Evolutionary conservation across 2,329 filamentous ascomycete species (phyloP).

Genomic region (Fusarium anthophilum): DNA sequence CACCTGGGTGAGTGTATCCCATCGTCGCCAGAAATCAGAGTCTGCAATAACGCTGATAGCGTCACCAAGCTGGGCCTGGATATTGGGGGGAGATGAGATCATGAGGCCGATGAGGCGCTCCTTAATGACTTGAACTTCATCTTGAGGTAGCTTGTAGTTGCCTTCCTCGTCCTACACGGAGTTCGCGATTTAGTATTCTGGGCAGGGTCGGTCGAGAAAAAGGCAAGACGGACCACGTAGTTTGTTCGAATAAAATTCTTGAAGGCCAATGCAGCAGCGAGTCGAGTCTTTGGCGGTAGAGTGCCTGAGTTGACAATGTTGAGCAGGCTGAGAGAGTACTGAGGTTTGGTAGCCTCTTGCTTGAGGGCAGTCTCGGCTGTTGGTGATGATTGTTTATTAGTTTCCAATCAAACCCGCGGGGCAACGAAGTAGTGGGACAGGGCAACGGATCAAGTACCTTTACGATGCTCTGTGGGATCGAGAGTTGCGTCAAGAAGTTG

Average conservation of each 20-base stretch:
- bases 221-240: slow-evolving; percentile 75
- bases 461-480: slow-evolving; percentile 85
- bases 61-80: slow-evolving; percentile 94
- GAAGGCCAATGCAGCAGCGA: slow-evolving; percentile 92
- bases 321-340: slow-evolving; percentile 88
- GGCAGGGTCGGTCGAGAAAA: slow-evolving; percentile 4
- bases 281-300: slow-evolving; percentile 79
- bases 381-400: slow-evolving; percentile 48
- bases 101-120: slow-evolving; percentile 94
- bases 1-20: slow-evolving; percentile 93
- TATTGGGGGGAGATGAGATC: slow-evolving; percentile 86
- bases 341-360: slow-evolving; percentile 81
- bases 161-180: slow-evolving; percentile 82
- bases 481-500: slow-evolving; percentile 91
- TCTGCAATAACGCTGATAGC: slow-evolving; percentile 97
- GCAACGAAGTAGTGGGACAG: slow-evolving; percentile 38
- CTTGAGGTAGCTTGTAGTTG: slow-evolving; percentile 83
- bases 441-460: slow-evolving; percentile 68
- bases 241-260: slow-evolving; percentile 97
- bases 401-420: slow-evolving; percentile 43
- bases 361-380: slow-evolving; percentile 85
- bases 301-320: slow-evolving; percentile 85
- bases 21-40: slow-evolving; percentile 95
- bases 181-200: slow-evolving; percentile 31
- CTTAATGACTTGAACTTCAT: slow-evolving; percentile 92